Percentiles rank a stretch among this genome's conserved stretches.
These are phyloP conservation scores for Raphanus hybrid DNA, from an alignment of 441 rosid genomes.

Conservation along the genomic window DNA sequence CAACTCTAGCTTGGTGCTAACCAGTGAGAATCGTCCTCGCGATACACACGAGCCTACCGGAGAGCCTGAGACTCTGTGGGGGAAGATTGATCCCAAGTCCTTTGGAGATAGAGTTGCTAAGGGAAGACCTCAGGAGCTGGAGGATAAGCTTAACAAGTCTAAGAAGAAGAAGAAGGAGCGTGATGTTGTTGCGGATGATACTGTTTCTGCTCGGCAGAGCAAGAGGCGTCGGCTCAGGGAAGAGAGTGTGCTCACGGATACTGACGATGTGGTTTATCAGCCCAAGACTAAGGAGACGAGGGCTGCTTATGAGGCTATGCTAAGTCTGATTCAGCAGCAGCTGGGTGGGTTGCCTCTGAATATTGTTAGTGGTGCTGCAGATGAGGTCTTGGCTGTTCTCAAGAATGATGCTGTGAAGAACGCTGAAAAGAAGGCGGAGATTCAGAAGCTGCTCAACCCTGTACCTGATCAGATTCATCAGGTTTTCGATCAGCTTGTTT, in stretches of 20 bases:
- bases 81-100: conserved; percentile 76
- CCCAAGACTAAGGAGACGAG: conserved; percentile 92
- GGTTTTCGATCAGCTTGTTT: conserved; percentile 81
- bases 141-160: conserved; percentile 67
- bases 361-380: conserved; percentile 84
- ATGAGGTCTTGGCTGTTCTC: conserved; percentile 90
- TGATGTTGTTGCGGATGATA: conserved; percentile 54
- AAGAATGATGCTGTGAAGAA: conserved; percentile 69
- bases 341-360: conserved; percentile 88
- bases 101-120: conserved; percentile 83
- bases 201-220: conserved; percentile 53
- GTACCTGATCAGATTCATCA: conserved; percentile 42
- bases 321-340: conserved; percentile 86
- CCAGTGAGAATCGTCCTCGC: no score
- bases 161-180: conserved; percentile 66
- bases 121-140: conserved; percentile 79
- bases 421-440: conserved; percentile 83
- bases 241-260: conserved; percentile 74
- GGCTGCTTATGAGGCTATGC: conserved; percentile 95
- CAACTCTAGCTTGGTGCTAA: no score
- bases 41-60: conserved; percentile 80
- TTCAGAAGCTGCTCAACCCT: conserved; percentile 77
- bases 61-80: conserved; percentile 90
- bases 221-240: conserved; percentile 76
- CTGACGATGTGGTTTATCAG: conserved; percentile 89